Evolutionary conservation across 352 stramenopile species (phyloP).

Genomic region (Phytophthora parvispora): DNA sequence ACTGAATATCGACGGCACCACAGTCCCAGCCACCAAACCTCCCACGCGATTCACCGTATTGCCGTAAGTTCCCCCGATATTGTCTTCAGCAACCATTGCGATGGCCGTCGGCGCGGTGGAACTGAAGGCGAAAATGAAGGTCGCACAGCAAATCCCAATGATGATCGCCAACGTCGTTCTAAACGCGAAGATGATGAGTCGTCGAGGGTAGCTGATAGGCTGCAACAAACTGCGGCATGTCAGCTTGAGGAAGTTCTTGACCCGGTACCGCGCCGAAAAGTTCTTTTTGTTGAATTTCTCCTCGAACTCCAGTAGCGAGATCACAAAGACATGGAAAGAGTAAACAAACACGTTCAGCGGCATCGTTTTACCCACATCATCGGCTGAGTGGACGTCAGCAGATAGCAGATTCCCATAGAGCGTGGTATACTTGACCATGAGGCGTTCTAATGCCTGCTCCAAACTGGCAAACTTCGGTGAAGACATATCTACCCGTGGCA

Average conservation of each 20-base stretch:
- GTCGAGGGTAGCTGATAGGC: constrained; percentile 52
- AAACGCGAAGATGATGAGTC: constrained; percentile 64
- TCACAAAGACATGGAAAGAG: constrained; percentile 77
- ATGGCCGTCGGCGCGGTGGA: constrained; percentile 74
- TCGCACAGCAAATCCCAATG: constrained; percentile 69
- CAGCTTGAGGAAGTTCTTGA: constrained; percentile 69
- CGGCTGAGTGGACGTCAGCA: constrained; percentile 46
- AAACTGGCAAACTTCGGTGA: constrained; percentile 60
- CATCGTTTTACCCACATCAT: constrained; percentile 76
- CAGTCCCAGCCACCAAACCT: constrained; percentile 70
- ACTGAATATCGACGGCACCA: constrained; percentile 80
- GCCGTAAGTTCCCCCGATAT: constrained; percentile 76
- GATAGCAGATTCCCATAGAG: constrained; percentile 63
- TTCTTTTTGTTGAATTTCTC: constrained; percentile 80
- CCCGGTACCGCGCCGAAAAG: constrained; percentile 59
- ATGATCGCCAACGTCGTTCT: constrained; percentile 72
- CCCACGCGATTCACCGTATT: constrained; percentile 74
- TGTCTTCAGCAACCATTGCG: constrained; percentile 73
- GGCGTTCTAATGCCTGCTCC: constrained; percentile 55
- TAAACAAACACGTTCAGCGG: constrained; percentile 86
- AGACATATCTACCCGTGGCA: constrained; percentile 36
- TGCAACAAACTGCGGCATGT: constrained; percentile 44
- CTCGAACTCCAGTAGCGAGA: constrained; percentile 76
- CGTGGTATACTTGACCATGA: constrained; percentile 69
- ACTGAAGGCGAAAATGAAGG: constrained; percentile 82